phyloP scores from a whole-genome alignment of 345 rosid species.

The Eucalyptus pauciflora region DNA sequence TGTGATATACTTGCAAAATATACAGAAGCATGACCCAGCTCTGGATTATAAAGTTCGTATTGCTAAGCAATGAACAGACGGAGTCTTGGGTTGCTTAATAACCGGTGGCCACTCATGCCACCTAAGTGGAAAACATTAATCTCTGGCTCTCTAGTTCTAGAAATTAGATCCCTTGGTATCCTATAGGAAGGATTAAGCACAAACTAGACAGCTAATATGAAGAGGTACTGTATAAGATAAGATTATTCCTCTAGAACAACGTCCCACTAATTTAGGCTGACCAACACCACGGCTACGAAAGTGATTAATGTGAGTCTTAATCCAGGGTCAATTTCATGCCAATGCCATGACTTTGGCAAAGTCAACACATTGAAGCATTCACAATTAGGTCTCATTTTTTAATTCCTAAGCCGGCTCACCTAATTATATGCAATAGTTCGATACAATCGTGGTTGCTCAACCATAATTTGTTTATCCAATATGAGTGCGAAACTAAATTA shows the following conservation, averaged over 20 bases:
- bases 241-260: not conserved
- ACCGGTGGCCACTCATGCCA: not conserved
- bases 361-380: not conserved
- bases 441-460: not conserved
- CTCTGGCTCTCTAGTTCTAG: not conserved
- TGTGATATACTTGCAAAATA: not conserved
- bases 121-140: not conserved
- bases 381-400: not conserved
- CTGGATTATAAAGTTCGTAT: not conserved
- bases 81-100: not conserved
- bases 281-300: not conserved
- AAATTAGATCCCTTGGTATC: not conserved
- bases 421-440: not conserved
- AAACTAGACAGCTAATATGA: not conserved
- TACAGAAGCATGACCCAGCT: not conserved
- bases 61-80: not conserved
- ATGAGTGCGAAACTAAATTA: not conserved
- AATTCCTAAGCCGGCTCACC: not conserved
- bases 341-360: not conserved
- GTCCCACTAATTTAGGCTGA: not conserved
- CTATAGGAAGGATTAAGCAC: not conserved
- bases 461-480: not conserved
- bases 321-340: not conserved
- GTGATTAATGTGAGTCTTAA: not conserved
- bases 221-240: not conserved